Conservation (phyloP, 352 stramenopile genomes). For the Phytophthora fragariae region DNA sequence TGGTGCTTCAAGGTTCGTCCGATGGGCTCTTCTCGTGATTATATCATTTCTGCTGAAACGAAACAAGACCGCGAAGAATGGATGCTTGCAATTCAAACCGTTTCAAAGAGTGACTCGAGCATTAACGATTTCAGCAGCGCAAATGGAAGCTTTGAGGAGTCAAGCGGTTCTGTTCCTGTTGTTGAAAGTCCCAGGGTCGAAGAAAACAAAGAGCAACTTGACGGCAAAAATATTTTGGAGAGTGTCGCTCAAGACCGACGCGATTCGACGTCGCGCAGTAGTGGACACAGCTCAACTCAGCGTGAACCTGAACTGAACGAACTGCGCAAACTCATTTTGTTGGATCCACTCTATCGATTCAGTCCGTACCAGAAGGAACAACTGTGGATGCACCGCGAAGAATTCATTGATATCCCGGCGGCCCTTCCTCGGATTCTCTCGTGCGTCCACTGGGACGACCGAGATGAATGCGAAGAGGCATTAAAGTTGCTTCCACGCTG, state of each 20-base stretch:
- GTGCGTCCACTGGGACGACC: slow-evolving; percentile 81
- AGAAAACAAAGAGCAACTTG: slow-evolving; percentile 56
- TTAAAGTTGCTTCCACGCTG: slow-evolving; percentile 71
- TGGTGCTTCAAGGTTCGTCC: slow-evolving; percentile 89
- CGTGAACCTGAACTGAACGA: slow-evolving; percentile 62
- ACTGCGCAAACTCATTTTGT: slow-evolving; percentile 71
- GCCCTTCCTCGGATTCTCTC: slow-evolving; percentile 76
- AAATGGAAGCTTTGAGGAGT: slow-evolving; percentile 2
- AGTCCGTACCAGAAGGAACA: slow-evolving; percentile 80
- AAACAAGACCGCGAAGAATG: slow-evolving; percentile 87
- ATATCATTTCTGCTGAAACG: slow-evolving; percentile 82
- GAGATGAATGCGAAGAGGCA: slow-evolving; percentile 66
- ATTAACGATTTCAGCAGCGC: background rate
- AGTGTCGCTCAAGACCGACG: slow-evolving; percentile 36
- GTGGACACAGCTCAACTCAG: slow-evolving; percentile 52
- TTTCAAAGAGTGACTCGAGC: slow-evolving; percentile 27
- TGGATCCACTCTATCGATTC: slow-evolving; percentile 79
- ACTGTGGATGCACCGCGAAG: slow-evolving; percentile 78
- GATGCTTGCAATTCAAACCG: slow-evolving; percentile 84
- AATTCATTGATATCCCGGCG: slow-evolving; percentile 74
- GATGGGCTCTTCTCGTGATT: slow-evolving; percentile 79
- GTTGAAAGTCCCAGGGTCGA: slow-evolving; percentile 39
- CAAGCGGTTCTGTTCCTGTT: slow-evolving; percentile 4
- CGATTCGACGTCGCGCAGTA: slow-evolving; percentile 58
- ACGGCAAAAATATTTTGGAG: slow-evolving; percentile 44